Evolutionary conservation across 2,329 filamentous ascomycete genomes (phyloP).

Genomic region (Ambrosiella xylebori): DNA sequence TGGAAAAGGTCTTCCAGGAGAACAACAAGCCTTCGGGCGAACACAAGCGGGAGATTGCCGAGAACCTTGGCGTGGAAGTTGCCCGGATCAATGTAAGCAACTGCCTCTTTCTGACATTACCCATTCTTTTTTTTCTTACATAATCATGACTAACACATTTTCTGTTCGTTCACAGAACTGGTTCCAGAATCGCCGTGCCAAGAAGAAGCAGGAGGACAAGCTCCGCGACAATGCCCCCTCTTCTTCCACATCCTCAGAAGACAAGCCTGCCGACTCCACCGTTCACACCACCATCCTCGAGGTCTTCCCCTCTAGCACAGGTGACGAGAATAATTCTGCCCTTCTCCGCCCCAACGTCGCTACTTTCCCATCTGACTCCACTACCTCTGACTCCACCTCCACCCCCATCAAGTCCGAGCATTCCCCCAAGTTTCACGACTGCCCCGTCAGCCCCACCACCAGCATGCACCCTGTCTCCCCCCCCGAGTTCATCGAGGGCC

Average conservation of each 20-base stretch:
- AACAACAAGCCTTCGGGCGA: slow-evolving; percentile 48
- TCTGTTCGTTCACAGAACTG: slow-evolving; percentile 33
- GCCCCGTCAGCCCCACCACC: not conserved
- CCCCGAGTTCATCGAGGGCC: not conserved
- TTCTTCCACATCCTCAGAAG: slow-evolving; percentile 25
- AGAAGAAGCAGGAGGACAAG: slow-evolving; percentile 49
- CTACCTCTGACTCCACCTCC: not conserved
- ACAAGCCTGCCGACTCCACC: slow-evolving; percentile 16
- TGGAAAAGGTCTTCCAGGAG: slow-evolving; percentile 44
- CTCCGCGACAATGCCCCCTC: slow-evolving; percentile 41
- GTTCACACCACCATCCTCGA: slow-evolving; percentile 16
- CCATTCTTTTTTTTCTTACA: not conserved
- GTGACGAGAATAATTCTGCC: slow-evolving; percentile 18
- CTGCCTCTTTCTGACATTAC: not conserved
- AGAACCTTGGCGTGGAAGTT: slow-evolving; percentile 44
- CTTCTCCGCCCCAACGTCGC: slow-evolving; percentile 25
- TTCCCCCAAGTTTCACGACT: not conserved
- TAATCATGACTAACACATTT: not conserved
- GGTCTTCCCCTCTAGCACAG: slow-evolving; percentile 19
- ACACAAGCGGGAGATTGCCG: slow-evolving; percentile 42
- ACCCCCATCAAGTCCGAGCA: not conserved
- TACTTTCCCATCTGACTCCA: slow-evolving; percentile 12
- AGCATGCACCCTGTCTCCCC: not conserved
- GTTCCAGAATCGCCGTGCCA: slow-evolving; percentile 50
- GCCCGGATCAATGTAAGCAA: slow-evolving; percentile 42